Conservation (phyloP, 345 rosid genomes). For the Lepidium sativum region DNA sequence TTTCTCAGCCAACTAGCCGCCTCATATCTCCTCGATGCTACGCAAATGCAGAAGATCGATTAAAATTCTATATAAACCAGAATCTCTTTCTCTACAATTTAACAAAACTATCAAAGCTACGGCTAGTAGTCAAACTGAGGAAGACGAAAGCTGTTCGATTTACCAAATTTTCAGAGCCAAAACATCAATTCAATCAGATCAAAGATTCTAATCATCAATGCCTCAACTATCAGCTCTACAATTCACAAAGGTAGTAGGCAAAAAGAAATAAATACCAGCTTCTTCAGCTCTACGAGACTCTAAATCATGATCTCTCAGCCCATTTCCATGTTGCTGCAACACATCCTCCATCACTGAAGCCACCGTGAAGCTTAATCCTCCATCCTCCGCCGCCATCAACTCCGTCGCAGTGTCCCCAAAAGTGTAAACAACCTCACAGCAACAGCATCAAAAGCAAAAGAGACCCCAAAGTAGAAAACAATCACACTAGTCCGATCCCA, state of each 20-base stretch:
- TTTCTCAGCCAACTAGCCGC: slow-evolving; percentile 83
- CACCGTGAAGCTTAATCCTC: slow-evolving; percentile 41
- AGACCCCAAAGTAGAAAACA: neutral
- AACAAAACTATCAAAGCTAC: too few relatives aligned
- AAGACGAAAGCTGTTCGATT: too few relatives aligned
- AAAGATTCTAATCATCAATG: neutral
- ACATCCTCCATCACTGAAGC: slow-evolving; percentile 64
- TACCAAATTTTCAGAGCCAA: neutral
- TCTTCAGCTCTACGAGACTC: slow-evolving; percentile 61
- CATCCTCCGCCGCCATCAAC: slow-evolving; percentile 44
- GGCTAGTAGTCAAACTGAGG: too few relatives aligned
- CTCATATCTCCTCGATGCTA: slow-evolving; percentile 65
- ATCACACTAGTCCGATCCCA: slow-evolving; percentile 11
- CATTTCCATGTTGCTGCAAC: slow-evolving; percentile 57
- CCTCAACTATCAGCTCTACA: neutral
- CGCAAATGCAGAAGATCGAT: neutral
- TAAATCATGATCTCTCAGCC: slow-evolving; percentile 45
- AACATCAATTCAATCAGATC: slow-evolving; percentile 1
- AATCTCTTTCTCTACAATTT: too few relatives aligned
- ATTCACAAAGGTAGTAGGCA: neutral
- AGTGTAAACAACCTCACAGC: neutral
- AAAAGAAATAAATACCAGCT: slow-evolving; percentile 39
- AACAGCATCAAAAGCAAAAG: neutral
- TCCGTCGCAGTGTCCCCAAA: neutral
- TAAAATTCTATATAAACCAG: too few relatives aligned